These are phyloP conservation scores for Nakaseomyces sp. DNA, from an alignment of 1,139 yeast genomes.

Conservation along the genomic window DNA sequence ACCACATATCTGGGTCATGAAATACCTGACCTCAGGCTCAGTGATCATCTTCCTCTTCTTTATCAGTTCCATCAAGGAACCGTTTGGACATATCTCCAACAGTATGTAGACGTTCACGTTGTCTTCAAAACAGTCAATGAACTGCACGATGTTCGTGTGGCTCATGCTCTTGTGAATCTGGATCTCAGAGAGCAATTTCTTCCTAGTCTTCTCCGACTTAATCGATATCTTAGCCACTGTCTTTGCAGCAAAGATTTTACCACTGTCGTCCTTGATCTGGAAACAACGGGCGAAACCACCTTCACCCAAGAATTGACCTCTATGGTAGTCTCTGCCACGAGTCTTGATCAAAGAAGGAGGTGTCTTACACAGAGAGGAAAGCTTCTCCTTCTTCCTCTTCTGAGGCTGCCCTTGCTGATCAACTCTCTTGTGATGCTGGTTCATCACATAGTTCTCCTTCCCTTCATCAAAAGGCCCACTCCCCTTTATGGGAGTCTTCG, in stretches of 20 bases:
- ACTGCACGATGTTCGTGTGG: constrained; percentile 85
- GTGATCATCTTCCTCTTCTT: constrained; percentile 73
- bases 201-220: constrained; percentile 81
- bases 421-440: constrained; percentile 70
- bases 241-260: constrained; percentile 88
- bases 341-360: constrained; percentile 89
- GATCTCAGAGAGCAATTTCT: constrained; percentile 83
- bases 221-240: constrained; percentile 95
- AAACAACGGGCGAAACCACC: constrained; percentile 99
- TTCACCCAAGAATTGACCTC: constrained; percentile 90
- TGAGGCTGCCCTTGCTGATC: constrained; percentile 14
- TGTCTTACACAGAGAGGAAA: constrained; percentile 79
- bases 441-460: constrained; percentile 89
- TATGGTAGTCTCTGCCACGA: constrained; percentile 81
- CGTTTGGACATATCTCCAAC: constrained; percentile 89
- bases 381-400: constrained; percentile 71
- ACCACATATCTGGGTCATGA: constrained; percentile 88
- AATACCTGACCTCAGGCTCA: constrained; percentile 86
- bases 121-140: constrained; percentile 92
- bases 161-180: constrained; percentile 87
- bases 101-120: constrained; percentile 86
- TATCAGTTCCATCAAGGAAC: constrained; percentile 84
- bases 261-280: constrained; percentile 86
- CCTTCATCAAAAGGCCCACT: constrained; percentile 41
- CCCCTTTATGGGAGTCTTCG: constrained; percentile 28